Base-by-base conservation (phyloP, 352 stramenopile genomes). In the Globisporangium iwayamae region DNA sequence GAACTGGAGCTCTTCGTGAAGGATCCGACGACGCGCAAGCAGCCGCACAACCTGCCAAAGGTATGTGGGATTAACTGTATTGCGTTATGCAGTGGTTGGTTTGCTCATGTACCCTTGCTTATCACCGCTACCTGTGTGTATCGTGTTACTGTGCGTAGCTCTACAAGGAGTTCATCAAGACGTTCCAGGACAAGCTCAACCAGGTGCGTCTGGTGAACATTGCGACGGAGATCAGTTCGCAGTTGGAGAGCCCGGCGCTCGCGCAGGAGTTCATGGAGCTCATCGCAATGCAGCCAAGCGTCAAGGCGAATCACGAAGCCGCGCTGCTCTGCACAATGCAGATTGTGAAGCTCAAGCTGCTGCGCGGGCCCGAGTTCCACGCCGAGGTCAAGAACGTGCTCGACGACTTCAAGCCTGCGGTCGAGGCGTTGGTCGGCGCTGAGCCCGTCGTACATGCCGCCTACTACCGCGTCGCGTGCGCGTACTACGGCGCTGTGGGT, bases 101-200 rank as follows among this genome's bases (percentile, higher is more conserved):
- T 41, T 8, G 10, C 4, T 59, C 14, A 32, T 41, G 48, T 16
- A 20, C 10, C 18, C 32, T 46, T n/a, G 53, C 39, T 43, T 57
- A 46, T 57, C 32, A 36, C 32, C 7, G 47, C 58, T 38, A 16
- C 32, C 2, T 41, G 6, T 28, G 3, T 55, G 9, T 39, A 25
- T 34, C 22, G 25, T 46, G n/a, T 22, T 22, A 8, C 18, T 10
- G 4, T 22, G 16, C 32, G 50, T 76, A 90, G 57, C 79, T 99
- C 18, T 99, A 98, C 78, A 85, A 90, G 59, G 83, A 98, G 56
- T 98, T 99, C 60, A 88, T 99, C 54, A 76, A 81, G 60, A 87
- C 75, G 36, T 96, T 99, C 67, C 93, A 98, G 69, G 88, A 91
- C 65, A 98, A 98, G 71, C 74, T 99, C 28, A 99, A 99, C 84